Conservation (phyloP, 345 rosid species). For the Eucalyptus polybractea region DNA sequence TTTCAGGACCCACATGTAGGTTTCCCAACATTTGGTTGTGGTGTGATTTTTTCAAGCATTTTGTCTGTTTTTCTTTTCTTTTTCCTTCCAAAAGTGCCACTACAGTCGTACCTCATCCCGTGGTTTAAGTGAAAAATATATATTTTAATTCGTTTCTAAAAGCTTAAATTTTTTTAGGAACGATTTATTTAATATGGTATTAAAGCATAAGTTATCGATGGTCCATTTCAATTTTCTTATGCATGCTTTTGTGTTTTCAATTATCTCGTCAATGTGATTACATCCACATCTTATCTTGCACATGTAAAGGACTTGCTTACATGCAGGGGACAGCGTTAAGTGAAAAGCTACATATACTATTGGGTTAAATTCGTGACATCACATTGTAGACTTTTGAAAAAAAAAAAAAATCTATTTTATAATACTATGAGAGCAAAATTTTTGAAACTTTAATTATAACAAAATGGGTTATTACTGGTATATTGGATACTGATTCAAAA, state of each 20-base stretch:
- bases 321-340: not conserved
- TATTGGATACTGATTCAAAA: not conserved
- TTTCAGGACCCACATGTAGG: not conserved
- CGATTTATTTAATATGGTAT: not conserved
- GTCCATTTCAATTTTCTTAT: not conserved
- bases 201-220: not conserved
- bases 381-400: not conserved
- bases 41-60: not conserved
- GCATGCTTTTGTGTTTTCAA: not conserved
- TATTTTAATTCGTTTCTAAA: not conserved
- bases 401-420: not conserved
- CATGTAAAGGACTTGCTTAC: not conserved
- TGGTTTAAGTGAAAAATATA: not conserved
- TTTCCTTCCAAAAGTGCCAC: not conserved
- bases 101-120: not conserved
- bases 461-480: not conserved
- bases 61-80: not conserved
- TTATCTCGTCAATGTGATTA: not conserved
- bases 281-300: not conserved
- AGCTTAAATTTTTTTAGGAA: not conserved
- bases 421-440: not conserved
- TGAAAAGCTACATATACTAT: not conserved
- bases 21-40: not conserved
- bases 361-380: not conserved
- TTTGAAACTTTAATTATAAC: not conserved